Conservation (phyloP, 108 stramenopile genomes). For the Pseudonitzschia delicatissima region DNA sequence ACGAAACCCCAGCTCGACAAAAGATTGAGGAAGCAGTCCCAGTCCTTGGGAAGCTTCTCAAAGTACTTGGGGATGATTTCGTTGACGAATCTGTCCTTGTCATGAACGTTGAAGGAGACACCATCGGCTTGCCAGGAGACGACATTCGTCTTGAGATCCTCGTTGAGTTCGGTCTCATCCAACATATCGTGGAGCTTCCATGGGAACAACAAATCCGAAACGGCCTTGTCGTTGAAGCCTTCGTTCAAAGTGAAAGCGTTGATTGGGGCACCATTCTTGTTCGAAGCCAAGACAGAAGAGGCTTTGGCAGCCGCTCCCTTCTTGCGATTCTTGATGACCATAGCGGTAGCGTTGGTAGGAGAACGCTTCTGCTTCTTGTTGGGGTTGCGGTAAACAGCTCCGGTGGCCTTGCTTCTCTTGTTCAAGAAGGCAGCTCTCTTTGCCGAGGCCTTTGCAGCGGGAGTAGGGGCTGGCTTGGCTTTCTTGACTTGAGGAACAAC, state of each 20-base stretch:
- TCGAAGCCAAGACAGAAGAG: neutral
- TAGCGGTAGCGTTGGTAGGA: neutral
- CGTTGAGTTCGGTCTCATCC: constrained; percentile 7
- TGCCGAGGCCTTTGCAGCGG: neutral
- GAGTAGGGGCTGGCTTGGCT: neutral
- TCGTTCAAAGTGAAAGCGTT: constrained; percentile 19
- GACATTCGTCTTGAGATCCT: neutral
- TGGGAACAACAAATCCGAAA: constrained; percentile 20
- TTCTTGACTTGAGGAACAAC: neutral
- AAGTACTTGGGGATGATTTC: constrained; percentile 15
- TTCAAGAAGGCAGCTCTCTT: constrained; percentile 17
- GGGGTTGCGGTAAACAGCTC: constrained; percentile 8
- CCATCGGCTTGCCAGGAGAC: constrained; percentile 21
- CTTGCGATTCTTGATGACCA: neutral
- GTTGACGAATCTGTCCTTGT: constrained; percentile 8
- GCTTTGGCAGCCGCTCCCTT: constrained; percentile 1
- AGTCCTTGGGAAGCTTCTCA: neutral
- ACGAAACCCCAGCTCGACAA: constrained; percentile 31
- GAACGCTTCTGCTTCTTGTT: constrained; percentile 11
- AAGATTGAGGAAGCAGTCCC: constrained; percentile 8
- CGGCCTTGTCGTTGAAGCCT: neutral
- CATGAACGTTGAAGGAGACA: constrained; percentile 17
- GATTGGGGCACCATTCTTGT: neutral
- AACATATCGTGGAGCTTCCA: constrained; percentile 27
- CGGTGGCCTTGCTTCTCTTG: constrained; percentile 9